These are phyloP conservation scores for Sporothrix inflata DNA, from an alignment of 2,329 filamentous ascomycete species.

Conservation along the genomic window DNA sequence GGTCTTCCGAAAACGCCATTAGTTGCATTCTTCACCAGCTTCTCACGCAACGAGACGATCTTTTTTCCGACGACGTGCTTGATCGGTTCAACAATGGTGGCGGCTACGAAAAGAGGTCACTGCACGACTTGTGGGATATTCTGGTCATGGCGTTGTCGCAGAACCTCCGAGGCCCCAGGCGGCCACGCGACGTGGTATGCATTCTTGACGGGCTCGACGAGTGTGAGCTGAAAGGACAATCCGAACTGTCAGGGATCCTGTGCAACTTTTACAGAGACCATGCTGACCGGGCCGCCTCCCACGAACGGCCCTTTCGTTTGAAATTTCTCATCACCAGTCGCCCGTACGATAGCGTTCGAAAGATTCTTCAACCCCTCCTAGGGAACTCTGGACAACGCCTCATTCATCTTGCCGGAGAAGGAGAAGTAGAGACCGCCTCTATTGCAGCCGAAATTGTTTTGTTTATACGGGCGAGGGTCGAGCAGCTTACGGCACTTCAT, in stretches of 20 bases:
- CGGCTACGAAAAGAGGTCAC: neutral
- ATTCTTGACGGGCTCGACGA: slow-evolving; percentile 48
- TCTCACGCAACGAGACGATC: neutral
- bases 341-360: slow-evolving; percentile 39
- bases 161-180: neutral
- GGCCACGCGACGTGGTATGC: slow-evolving; percentile 15
- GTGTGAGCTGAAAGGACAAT: neutral
- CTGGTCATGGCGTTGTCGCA: neutral
- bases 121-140: slow-evolving; percentile 4
- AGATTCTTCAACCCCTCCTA: slow-evolving; percentile 33
- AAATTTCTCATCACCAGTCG: slow-evolving; percentile 43
- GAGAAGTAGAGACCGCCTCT: slow-evolving; percentile 32
- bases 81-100: neutral
- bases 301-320: neutral
- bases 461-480: slow-evolving; percentile 19
- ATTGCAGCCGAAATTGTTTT: slow-evolving; percentile 23
- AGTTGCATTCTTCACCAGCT: slow-evolving; percentile 28
- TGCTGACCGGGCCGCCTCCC: too few relatives aligned
- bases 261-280: slow-evolving; percentile 32
- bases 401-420: slow-evolving; percentile 41
- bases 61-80: neutral
- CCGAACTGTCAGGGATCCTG: neutral
- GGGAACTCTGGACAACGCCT: neutral
- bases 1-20: neutral
- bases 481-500: slow-evolving; percentile 31